Conservation (phyloP, 352 stramenopile species). For the Pythium coloratum region DNA sequence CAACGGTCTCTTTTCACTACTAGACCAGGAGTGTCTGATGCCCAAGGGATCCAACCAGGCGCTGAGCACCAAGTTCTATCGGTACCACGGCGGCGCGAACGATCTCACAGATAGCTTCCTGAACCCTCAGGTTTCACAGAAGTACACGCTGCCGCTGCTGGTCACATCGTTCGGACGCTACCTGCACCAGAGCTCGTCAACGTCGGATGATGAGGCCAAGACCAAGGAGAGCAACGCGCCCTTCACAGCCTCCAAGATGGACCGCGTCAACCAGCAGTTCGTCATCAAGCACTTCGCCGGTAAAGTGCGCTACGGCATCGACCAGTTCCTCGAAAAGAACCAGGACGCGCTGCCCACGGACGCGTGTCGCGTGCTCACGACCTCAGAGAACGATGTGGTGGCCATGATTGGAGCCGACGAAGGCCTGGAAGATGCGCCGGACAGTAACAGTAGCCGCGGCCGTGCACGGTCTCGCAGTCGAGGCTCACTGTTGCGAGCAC, state of each 20-base stretch:
- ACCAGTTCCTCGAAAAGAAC: constrained; percentile 88
- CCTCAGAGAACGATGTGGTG: constrained; percentile 69
- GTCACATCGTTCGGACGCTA: constrained; percentile 75
- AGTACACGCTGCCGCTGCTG: constrained; percentile 53
- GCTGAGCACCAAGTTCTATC: constrained; percentile 80
- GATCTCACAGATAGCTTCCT: constrained; percentile 32
- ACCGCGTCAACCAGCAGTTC: constrained; percentile 81
- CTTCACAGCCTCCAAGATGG: constrained; percentile 83
- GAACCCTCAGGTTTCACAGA: constrained; percentile 41
- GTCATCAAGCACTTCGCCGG: constrained; percentile 83
- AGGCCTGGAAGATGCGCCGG: constrained; percentile 41
- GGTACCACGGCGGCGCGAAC: constrained; percentile 50
- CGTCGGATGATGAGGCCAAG: constrained; percentile 33
- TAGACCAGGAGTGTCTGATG: constrained; percentile 86
- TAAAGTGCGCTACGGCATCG: constrained; percentile 69
- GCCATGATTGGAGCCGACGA: constrained; percentile 53
- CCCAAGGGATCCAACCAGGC: constrained; percentile 83
- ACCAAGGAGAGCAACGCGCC: constrained; percentile 39
- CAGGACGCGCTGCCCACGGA: constrained; percentile 76
- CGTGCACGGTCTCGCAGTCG: constrained; percentile 21
- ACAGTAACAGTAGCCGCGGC: constrained; percentile 10
- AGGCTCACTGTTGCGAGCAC: constrained; percentile 56
- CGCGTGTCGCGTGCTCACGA: constrained; percentile 47
- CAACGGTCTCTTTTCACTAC: constrained; percentile 74
- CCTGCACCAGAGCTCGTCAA: constrained; percentile 34